phyloP scores from a whole-genome alignment of 2,329 filamentous ascomycete species.

The Diaporthe longicolla region DNA sequence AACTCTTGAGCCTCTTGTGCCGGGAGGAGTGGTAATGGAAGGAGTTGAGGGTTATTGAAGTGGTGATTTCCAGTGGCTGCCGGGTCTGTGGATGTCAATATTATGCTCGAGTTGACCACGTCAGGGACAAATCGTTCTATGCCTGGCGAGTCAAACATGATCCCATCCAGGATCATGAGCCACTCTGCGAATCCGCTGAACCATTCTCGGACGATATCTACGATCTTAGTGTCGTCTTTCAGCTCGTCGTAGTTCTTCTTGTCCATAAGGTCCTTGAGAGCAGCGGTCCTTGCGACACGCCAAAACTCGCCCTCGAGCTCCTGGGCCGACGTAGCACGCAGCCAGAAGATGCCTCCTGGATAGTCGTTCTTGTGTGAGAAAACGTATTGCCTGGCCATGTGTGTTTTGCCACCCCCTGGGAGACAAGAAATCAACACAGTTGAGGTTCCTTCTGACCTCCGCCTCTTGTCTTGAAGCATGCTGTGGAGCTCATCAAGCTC shows the following conservation, averaged over 20 bases:
- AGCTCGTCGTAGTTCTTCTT: constrained; percentile 57
- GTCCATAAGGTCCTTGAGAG: constrained; percentile 59
- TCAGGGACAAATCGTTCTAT: constrained; percentile 76
- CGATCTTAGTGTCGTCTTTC: constrained; percentile 61
- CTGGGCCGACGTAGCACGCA: constrained; percentile 71
- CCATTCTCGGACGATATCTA: constrained; percentile 72
- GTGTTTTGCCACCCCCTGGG: constrained; percentile 78
- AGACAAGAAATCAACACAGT: constrained; percentile 75
- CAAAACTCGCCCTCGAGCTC: constrained; percentile 75
- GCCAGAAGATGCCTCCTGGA: constrained; percentile 78
- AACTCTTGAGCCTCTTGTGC: constrained; percentile 71
- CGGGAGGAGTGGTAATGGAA: constrained; percentile 69
- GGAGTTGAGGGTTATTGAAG: constrained; percentile 70
- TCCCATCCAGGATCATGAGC: constrained; percentile 77
- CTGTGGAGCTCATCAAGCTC: constrained; percentile 71
- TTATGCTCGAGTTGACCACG: constrained; percentile 72
- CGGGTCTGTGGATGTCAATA: constrained; percentile 77
- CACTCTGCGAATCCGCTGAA: constrained; percentile 73
- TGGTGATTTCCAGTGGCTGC: constrained; percentile 68
- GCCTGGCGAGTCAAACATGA: constrained; percentile 70
- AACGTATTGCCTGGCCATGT: constrained; percentile 77
- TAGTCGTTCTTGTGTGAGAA: constrained; percentile 72
- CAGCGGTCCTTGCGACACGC: constrained; percentile 73
- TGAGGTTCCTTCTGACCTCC: constrained; percentile 69
- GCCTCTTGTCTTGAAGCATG: constrained; percentile 70